Evolutionary conservation across 2,329 filamentous ascomycete genomes (phyloP).

Genomic region (Exophiala oligosperma): DNA sequence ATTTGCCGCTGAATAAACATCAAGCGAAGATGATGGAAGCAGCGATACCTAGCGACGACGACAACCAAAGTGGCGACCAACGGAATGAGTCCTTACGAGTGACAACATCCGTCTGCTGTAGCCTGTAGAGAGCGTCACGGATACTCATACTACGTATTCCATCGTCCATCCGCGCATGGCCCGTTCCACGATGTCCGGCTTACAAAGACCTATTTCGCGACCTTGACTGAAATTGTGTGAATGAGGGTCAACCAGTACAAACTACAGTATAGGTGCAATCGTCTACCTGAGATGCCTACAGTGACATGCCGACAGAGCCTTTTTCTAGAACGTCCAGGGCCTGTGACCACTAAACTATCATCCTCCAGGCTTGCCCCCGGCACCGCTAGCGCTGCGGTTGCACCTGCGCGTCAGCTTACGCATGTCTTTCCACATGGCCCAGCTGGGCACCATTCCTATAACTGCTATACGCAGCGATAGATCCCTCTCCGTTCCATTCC

Average conservation of each 20-base stretch:
- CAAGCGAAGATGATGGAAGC: slow-evolving; percentile 10
- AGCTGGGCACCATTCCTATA: neutral
- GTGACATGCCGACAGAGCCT: neutral
- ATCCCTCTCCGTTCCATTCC: no score
- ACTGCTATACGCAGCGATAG: neutral
- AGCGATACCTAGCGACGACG: slow-evolving; percentile 2
- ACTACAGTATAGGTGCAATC: no score
- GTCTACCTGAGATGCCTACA: no score
- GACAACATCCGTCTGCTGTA: no score
- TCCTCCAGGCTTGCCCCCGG: neutral
- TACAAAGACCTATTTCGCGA: neutral
- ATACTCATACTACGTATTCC: no score
- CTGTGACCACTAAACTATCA: neutral
- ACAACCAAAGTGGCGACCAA: neutral
- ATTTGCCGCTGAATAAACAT: slow-evolving; percentile 10
- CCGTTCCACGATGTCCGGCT: neutral
- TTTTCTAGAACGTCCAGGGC: neutral
- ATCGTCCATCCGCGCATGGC: no score
- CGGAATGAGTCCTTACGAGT: neutral
- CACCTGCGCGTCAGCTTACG: neutral
- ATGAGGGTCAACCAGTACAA: no score
- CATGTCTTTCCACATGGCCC: neutral
- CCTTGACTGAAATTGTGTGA: no score
- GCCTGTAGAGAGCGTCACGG: no score
- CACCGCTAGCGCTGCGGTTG: neutral